Base-by-base conservation (phyloP, 306 rosid species). In the Gastrolobium villosum region DNA sequence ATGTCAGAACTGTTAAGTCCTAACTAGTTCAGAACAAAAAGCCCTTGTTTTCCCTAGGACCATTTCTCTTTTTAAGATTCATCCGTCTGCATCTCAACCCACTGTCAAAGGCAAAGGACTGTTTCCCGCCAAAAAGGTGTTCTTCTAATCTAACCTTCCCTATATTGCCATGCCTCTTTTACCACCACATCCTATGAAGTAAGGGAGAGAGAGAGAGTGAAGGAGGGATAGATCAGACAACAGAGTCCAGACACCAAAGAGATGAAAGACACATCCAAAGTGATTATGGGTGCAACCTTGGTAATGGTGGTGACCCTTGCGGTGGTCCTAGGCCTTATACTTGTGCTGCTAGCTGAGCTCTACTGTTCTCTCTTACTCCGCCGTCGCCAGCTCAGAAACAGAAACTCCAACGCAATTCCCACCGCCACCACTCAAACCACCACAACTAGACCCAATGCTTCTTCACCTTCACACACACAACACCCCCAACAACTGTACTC, bases 241-340 rank as follows among this genome's bases (percentile, higher is more conserved):
- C 26, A 20, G 26, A 20, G 26, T 55, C 57, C 52, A 70, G 74
- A 78, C 43, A 54, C 79, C 56, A 55, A 60, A 83, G 65, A 89
- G 82, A 93, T 93, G 97, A 89, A 84, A 88, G 89, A 88, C 44
- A 85, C 94, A 43, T 91, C 98, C 73, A 91, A 85, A 85, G 90
- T 88, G 82, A 91, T 93, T 48, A 77, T 93, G 94, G 98, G 92
- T 45, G 98, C 98, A 28, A 91, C 98, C 37, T 83, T 93, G 72
- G 87, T 88, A 41, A 88, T 91, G 97, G 87, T 89, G 79, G 93
- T 88, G 79, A 88, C 85, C 86, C 98, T 93, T 60, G 97, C 97
- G 46, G 79, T 89, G 39, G 93, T 93, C 32, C 77, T 93, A 11
- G 93, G 88, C 79, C 90, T 93, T 31, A 88, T 93, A 79, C 65